Evolutionary conservation across 1,139 yeast species (phyloP).

Genomic region (Yamadazyma songkhlaensis): DNA sequence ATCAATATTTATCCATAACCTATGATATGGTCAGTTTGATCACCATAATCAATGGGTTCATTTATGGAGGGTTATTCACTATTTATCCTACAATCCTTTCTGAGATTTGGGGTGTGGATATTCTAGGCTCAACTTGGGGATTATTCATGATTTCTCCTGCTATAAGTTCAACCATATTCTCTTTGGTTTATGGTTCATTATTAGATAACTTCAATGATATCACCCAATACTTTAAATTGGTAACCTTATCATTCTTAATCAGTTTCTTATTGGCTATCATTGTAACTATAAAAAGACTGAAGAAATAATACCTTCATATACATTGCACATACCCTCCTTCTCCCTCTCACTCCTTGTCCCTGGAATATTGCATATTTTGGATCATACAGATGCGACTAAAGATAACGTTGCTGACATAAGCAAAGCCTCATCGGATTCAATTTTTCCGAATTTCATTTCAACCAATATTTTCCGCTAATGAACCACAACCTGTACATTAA

Average conservation of each 20-base stretch:
- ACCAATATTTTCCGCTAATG: too few species aligned
- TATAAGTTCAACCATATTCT: slow-evolving; percentile 69
- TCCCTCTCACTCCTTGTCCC: too few species aligned
- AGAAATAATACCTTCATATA: neutral
- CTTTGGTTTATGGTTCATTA: slow-evolving; percentile 66
- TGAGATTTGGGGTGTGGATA: slow-evolving; percentile 83
- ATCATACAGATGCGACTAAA: too few species aligned
- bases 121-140: slow-evolving; percentile 94
- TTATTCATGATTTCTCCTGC: slow-evolving; percentile 91
- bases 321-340: too few species aligned
- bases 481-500: too few species aligned
- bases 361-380: too few species aligned
- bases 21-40: slow-evolving; percentile 16
- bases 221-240: slow-evolving; percentile 31
- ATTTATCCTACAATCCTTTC: slow-evolving; percentile 81
- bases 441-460: too few species aligned
- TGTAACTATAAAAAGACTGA: neutral
- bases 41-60: slow-evolving; percentile 60
- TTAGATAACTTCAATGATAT: slow-evolving; percentile 44
- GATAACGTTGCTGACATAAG: too few species aligned
- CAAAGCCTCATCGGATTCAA: too few species aligned
- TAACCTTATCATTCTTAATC: slow-evolving; percentile 27
- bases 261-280: slow-evolving; percentile 21
- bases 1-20: slow-evolving; percentile 27
- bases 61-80: slow-evolving; percentile 85